Evolutionary conservation across 1,139 yeast genomes (phyloP).

Genomic region (Lizanozyma gosingica): DNA sequence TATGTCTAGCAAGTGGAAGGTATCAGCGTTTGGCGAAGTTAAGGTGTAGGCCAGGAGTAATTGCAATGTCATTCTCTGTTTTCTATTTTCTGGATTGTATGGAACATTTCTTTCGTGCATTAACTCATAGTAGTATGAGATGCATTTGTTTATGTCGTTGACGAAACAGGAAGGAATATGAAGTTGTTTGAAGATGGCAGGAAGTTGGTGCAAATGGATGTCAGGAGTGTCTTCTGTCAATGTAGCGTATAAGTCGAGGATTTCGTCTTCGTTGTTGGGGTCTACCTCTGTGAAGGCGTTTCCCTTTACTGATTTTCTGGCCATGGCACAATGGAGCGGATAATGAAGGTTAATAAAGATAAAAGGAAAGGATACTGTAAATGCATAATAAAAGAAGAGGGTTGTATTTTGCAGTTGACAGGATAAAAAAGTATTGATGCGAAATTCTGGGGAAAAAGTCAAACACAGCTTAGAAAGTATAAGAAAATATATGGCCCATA

Average conservation of each 20-base stretch:
- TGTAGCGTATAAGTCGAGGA: slow-evolving; percentile 20
- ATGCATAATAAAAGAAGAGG: too few species aligned
- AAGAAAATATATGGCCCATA: too few species aligned
- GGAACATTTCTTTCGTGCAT: slow-evolving; percentile 8
- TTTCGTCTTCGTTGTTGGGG: slow-evolving; percentile 23
- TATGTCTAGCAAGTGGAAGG: slow-evolving; percentile 24
- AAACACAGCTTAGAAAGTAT: too few species aligned
- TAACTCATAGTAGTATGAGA: slow-evolving; percentile 27
- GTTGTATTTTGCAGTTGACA: too few species aligned
- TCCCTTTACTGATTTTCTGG: slow-evolving; percentile 4
- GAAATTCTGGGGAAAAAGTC: too few species aligned
- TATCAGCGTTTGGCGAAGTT: slow-evolving; percentile 11
- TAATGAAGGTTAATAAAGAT: too few species aligned
- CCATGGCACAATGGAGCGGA: too few species aligned
- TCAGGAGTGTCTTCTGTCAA: slow-evolving; percentile 21
- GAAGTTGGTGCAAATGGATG: slow-evolving; percentile 20
- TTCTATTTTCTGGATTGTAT: slow-evolving; percentile 5
- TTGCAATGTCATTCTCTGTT: slow-evolving; percentile 19
- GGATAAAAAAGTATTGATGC: too few species aligned
- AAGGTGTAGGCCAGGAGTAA: slow-evolving; percentile 25
- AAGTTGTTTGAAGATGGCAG: slow-evolving; percentile 16
- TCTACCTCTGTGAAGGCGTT: slow-evolving; percentile 11
- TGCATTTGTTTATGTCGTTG: slow-evolving; percentile 22
- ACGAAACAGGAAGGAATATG: slow-evolving; percentile 26
- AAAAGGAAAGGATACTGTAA: too few species aligned